These are phyloP conservation scores for Hansenula lynferdii DNA, from an alignment of 1,139 yeast species.

Conservation along the genomic window DNA sequence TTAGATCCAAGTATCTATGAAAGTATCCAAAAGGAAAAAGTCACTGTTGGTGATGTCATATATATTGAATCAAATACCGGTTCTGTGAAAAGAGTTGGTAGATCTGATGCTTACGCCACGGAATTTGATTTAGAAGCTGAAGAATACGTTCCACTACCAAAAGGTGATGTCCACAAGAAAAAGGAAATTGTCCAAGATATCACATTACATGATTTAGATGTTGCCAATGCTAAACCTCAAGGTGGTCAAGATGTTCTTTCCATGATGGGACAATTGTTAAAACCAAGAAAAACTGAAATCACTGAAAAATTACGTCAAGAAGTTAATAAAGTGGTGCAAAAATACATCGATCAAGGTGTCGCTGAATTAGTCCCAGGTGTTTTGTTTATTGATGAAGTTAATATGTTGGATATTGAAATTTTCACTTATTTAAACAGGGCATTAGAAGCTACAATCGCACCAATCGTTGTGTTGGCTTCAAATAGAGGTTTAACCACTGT, in stretches of 20 bases:
- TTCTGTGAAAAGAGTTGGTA: constrained; percentile 94
- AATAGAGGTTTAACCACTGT: constrained; percentile 92
- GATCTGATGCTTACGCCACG: constrained; percentile 97
- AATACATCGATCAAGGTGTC: constrained; percentile 95
- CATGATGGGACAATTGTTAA: constrained; percentile 97
- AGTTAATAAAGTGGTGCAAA: constrained; percentile 93
- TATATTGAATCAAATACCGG: constrained; percentile 98
- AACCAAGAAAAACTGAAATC: constrained; percentile 97
- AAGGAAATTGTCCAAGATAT: constrained; percentile 98
- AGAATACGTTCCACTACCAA: constrained; percentile 97
- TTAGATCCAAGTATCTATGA: constrained; percentile 96
- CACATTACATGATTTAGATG: constrained; percentile 91
- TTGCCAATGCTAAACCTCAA: constrained; percentile 96
- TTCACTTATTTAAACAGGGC: constrained; percentile 94
- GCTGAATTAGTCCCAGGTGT: constrained; percentile 99
- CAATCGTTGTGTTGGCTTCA: constrained; percentile 91
- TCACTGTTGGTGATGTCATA: constrained; percentile 92
- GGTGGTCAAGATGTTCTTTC: constrained; percentile 98
- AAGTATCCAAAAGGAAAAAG: constrained; percentile 92
- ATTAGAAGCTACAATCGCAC: constrained; percentile 86
- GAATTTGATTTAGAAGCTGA: constrained; percentile 98
- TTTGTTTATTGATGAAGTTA: constrained; percentile 93
- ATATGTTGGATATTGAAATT: constrained; percentile 95
- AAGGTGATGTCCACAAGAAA: constrained; percentile 98
- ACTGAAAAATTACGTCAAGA: constrained; percentile 92